phyloP scores from a whole-genome alignment of 345 rosid species.

The Populus euphratica region DNA sequence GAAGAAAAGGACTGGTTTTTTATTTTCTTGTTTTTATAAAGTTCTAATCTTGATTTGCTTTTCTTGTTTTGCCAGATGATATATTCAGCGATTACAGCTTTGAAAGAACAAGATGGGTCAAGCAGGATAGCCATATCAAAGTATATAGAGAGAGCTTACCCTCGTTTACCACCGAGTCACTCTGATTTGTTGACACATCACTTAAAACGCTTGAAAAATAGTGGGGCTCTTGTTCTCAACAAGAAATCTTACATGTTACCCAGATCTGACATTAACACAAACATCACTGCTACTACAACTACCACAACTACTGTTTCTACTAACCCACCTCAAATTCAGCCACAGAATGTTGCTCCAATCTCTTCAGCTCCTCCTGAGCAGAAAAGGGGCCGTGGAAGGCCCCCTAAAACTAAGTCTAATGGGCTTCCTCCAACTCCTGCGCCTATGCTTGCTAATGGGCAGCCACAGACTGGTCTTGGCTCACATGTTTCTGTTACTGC shows the following conservation, averaged over 20 bases:
- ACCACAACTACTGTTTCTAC: conserved; percentile 1
- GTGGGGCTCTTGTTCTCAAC: conserved; percentile 49
- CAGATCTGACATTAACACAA: conserved; percentile 29
- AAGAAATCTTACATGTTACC: conserved; percentile 67
- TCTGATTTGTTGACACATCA: conserved; percentile 49
- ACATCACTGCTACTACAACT: background rate
- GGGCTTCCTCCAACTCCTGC: background rate
- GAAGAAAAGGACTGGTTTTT: background rate
- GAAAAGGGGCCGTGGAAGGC: conserved; percentile 68
- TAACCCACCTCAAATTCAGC: conserved; percentile 1
- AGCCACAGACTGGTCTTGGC: background rate
- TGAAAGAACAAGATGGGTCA: conserved; percentile 71
- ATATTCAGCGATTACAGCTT: conserved; percentile 54
- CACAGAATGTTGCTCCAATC: background rate
- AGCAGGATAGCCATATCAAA: conserved; percentile 73
- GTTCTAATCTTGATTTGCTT: background rate
- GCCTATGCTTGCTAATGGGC: background rate
- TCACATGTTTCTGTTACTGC: background rate
- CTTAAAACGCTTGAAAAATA: conserved; percentile 53
- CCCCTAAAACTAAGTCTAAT: conserved; percentile 42
- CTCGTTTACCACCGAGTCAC: conserved; percentile 54
- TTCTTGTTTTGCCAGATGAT: conserved; percentile 54
- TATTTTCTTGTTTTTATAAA: background rate
- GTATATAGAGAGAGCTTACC: conserved; percentile 45
- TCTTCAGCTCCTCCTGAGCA: conserved; percentile 25